Evolutionary conservation across 805 yeast genomes (phyloP), one percentile per base, ranked within the genome.

Genomic region (Wickerhamomyces subpelliculosus): DNA sequence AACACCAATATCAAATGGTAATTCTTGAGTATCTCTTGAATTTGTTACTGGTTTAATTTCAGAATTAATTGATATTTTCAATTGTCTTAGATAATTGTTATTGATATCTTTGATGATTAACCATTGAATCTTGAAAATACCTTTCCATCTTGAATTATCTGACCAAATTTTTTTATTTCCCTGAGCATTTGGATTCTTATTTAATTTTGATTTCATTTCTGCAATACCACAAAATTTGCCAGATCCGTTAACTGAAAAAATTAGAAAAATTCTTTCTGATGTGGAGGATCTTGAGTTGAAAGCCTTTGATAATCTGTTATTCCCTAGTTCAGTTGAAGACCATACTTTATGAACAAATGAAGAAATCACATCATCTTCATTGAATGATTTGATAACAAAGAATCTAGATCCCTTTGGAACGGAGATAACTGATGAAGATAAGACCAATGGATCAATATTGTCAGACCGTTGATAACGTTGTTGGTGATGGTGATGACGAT

Each of bases 21-120:
- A 46, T 40, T 73, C 79, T 52, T 77, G 82, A 0, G 82, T 73
- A 47, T 78, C 84, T 46, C 83, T 67, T 16, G 82, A 75, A 45
- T 70, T 67, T 1, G 80, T 72, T 1, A 78, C 75, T 1, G 79
- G 72, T 48, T 63, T 64, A 47, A 60, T 59, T 21, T 69, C 77
- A 47, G 75, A 19, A 19, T n/a, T 29, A 18, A 73, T 21, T 60
- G 47, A 4, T 7, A 72, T 61, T 37, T 59, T 55, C 37, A 77
- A 59, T 41, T 66, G 70, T 40, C 68, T 70, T 37, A 78, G 65
- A 36, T 50, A 50, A 28, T 57, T 61, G 47, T 76, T 75, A 31
- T 73, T 71, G 6, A 78, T 62, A 43, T 76, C 77, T 46, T 72
- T 70, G 8, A 71, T 61, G 20, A 64, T 47, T 11, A 70, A 45